These are phyloP conservation scores for Pseudogymnoascus sp. DNA, from an alignment of 2,329 filamentous ascomycete species.

Conservation along the genomic window DNA sequence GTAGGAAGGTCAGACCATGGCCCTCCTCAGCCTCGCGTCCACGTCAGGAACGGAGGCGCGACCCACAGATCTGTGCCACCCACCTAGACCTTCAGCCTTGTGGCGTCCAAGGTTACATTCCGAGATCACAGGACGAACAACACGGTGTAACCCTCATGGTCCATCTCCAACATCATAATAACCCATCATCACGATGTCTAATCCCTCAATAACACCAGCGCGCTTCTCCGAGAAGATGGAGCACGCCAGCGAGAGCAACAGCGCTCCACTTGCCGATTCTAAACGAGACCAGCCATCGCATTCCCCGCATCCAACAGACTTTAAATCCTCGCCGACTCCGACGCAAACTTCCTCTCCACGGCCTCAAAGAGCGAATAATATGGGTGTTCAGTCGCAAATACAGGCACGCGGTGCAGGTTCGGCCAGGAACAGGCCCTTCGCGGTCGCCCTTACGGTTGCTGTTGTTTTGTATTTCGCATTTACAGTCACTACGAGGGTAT, in stretches of 20 bases:
- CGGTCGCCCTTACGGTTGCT: background rate
- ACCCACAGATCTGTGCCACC: background rate
- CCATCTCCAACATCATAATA: background rate
- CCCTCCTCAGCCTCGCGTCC: background rate
- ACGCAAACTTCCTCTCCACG: background rate
- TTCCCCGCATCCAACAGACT: background rate
- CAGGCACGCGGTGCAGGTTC: background rate
- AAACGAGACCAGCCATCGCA: slow-evolving; percentile 1
- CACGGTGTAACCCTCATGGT: background rate
- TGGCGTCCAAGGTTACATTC: slow-evolving; percentile 5
- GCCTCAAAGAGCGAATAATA: background rate
- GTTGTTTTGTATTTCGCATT: slow-evolving; percentile 2
- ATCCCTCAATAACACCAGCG: background rate
- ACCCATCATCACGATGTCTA: background rate
- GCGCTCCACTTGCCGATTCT: slow-evolving; percentile 3
- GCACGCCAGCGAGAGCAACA: background rate
- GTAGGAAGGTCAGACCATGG: background rate
- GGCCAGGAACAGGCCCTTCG: background rate
- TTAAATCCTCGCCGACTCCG: background rate
- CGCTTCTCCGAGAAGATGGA: background rate
- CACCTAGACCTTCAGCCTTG: background rate
- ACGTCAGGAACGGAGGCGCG: background rate
- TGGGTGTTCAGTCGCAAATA: slow-evolving; percentile 1
- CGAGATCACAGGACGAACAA: background rate
- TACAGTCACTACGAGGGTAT: background rate